phyloP scores from a whole-genome alignment of 78 protist genomes.

The Dictyostelium capitatum region DNA sequence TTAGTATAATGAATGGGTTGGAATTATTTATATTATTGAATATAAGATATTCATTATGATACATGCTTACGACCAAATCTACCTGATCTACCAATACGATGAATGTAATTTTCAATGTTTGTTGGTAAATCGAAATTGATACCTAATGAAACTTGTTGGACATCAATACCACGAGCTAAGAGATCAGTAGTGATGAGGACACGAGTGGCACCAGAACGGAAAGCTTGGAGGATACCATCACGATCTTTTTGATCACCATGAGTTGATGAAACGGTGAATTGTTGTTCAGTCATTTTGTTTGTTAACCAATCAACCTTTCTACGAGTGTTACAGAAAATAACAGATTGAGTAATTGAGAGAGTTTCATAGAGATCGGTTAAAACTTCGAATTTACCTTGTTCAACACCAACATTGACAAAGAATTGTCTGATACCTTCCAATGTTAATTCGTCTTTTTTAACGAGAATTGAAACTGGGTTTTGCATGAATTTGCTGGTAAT shows the following conservation, averaged over 20 bases:
- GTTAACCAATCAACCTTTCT: conserved; percentile 98
- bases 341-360: conserved; percentile 97
- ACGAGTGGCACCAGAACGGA: conserved; percentile 97
- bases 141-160: conserved; percentile 98
- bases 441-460: conserved; percentile 99
- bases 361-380: conserved; percentile 99
- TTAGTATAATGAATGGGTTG: too few relatives aligned
- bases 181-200: conserved; percentile 99
- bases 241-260: conserved; percentile 99
- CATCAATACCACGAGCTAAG: conserved; percentile 99
- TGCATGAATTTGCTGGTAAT: conserved; percentile 98
- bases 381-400: conserved; percentile 98
- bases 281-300: conserved; percentile 86
- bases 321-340: conserved; percentile 98
- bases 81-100: conserved; percentile 99
- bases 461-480: conserved; percentile 98
- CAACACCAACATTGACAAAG: conserved; percentile 96
- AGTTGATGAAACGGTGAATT: conserved; percentile 97
- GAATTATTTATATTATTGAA: too few relatives aligned
- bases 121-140: conserved; percentile 99
- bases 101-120: conserved; percentile 99
- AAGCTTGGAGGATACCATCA: conserved; percentile 96
- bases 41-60: too few relatives aligned
- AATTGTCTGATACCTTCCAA: conserved; percentile 99
- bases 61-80: conserved; percentile 99